Evolutionary conservation across 1,284 basidiomycete species (phyloP).

Genomic region (Malassezia obtusa): DNA sequence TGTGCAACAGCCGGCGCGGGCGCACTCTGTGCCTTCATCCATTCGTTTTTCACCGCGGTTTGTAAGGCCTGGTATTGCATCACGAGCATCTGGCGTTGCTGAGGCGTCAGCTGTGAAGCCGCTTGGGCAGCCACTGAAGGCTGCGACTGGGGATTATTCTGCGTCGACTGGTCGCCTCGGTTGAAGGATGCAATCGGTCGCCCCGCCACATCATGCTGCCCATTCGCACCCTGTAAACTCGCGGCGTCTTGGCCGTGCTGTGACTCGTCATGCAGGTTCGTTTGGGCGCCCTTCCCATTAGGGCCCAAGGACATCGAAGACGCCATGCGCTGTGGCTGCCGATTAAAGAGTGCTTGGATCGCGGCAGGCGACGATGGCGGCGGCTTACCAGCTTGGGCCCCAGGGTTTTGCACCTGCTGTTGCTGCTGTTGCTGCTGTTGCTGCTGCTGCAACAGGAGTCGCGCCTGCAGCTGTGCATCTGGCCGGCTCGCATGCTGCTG

Average conservation of each 20-base stretch:
- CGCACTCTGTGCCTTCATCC: constrained; percentile 39
- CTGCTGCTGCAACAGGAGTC: constrained; percentile 33
- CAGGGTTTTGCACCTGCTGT: constrained; percentile 21
- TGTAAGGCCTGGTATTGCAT: constrained; percentile 36
- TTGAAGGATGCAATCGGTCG: background rate
- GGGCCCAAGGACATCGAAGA: background rate
- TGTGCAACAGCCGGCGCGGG: constrained; percentile 31
- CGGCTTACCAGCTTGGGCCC: constrained; percentile 22
- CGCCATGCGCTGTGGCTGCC: background rate
- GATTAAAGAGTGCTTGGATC: background rate
- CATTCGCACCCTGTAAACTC: background rate
- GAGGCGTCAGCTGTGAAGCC: constrained; percentile 24
- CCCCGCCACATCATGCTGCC: background rate
- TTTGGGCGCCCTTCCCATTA: background rate
- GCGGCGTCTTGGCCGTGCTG: background rate
- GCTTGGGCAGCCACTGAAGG: background rate
- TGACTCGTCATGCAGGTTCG: background rate
- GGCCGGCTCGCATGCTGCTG: constrained; percentile 10
- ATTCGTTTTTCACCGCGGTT: constrained; percentile 31
- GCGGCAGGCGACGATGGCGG: background rate
- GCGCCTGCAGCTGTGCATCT: constrained; percentile 34
- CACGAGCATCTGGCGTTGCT: constrained; percentile 39
- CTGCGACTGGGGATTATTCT: background rate
- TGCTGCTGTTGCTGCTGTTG: constrained; percentile 31
- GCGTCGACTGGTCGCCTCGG: background rate